Base-by-base conservation (phyloP, 1,284 basidiomycete species). In the Naganishia liquefaciens region DNA sequence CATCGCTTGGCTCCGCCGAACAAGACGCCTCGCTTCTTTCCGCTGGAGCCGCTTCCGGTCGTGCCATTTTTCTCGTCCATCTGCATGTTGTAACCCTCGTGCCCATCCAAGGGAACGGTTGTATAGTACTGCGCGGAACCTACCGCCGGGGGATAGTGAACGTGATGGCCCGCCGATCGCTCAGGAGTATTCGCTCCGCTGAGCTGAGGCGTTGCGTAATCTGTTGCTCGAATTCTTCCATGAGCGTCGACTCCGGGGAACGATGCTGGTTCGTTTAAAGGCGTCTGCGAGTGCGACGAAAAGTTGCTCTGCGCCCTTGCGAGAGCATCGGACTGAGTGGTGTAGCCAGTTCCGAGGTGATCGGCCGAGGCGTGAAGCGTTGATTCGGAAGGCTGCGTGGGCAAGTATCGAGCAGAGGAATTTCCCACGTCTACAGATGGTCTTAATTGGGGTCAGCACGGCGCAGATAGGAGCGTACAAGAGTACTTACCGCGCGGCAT, bases 1-100 rank as follows among this genome's bases (percentile, higher is more conserved):
- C 55, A 65, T 25, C 64, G 28, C 11, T 60, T 55, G 13, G 55
- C 64, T 9, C 51, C 57, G 5, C 64, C 64, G 30, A 58, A 65
- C 47, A 55, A 19, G 21, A 65, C 40, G n/a, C 64, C 64, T 46
- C 42, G 53, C 44, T 65, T 65, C 50, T 50, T 58, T 4, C 30
- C 55, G 27, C 55, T 58, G 13, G 57, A 30, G 9, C 37, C 47
- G 46, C 57, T 60, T 13, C 47, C 55, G 37, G 49, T 39, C n/a
- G 39, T 30, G n/a, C 49, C 50, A 46, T 44, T 33, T 50, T 39
- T 37, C 42, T 65, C 52, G 17, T 65, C 63, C 37, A 40, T 33
- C 15, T 50, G 42, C 33, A 19, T 51, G 40, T 40, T 28, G 39
- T 28, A 42, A 28, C 5, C 44, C 27, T 49, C 57, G 2, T 27